These are phyloP conservation scores for Fusarium tuaranense DNA, from an alignment of 2,329 filamentous ascomycete genomes.

Conservation along the genomic window DNA sequence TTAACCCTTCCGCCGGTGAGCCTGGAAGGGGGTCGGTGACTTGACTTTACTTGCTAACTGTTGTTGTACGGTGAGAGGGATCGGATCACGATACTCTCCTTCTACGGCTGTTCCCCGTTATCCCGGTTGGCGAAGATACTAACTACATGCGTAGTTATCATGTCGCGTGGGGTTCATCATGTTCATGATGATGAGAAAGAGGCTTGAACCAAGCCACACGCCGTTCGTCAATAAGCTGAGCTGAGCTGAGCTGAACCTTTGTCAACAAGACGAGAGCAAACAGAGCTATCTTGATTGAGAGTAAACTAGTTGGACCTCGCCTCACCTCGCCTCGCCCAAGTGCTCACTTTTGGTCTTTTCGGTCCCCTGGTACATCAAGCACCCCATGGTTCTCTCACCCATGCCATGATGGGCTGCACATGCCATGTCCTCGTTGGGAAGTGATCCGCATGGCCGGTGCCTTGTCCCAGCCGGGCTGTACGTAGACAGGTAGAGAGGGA, in stretches of 20 bases:
- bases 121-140: no score
- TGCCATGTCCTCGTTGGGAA: slow-evolving; percentile 3
- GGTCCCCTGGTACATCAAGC: neutral
- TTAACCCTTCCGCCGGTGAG: neutral
- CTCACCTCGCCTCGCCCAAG: neutral
- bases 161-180: neutral
- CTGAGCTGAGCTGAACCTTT: neutral
- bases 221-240: neutral
- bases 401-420: neutral
- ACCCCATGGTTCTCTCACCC: neutral
- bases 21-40: neutral
- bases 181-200: neutral
- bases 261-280: neutral
- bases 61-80: neutral
- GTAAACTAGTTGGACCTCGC: neutral
- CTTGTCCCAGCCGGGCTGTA: neutral
- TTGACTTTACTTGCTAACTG: neutral
- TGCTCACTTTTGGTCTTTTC: neutral
- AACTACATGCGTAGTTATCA: neutral
- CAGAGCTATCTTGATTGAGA: neutral
- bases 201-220: neutral
- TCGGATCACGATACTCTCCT: neutral
- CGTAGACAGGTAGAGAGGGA: neutral
- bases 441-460: neutral
- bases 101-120: no score